Conservation (phyloP, 2,329 filamentous ascomycete genomes). For the Hymenoscyphus repandus region DNA sequence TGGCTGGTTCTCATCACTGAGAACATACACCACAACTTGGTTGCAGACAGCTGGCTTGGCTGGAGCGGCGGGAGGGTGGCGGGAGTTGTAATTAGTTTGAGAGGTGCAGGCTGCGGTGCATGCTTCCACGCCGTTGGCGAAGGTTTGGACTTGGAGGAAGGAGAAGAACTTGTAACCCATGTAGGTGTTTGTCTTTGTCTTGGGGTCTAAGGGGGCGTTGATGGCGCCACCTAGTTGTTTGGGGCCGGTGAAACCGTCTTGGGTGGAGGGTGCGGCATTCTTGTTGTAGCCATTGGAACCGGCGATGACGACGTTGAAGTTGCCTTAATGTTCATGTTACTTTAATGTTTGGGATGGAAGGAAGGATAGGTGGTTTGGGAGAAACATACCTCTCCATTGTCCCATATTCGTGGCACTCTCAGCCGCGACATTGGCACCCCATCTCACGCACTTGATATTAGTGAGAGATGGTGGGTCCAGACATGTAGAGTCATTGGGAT, state of each 20-base stretch:
- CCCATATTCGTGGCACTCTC: conserved; percentile 32
- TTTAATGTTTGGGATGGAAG: background rate
- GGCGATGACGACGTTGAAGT: conserved; percentile 38
- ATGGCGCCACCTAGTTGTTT: conserved; percentile 29
- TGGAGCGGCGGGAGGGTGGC: conserved; percentile 26
- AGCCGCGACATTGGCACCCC: conserved; percentile 28
- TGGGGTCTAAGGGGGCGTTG: conserved; percentile 28
- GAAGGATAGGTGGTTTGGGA: background rate
- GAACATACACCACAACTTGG: conserved; percentile 35
- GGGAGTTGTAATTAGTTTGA: conserved; percentile 32
- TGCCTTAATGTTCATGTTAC: conserved; percentile 1
- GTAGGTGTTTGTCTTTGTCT: conserved; percentile 25
- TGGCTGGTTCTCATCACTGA: conserved; percentile 31
- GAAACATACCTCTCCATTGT: conserved; percentile 25
- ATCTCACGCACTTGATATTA: conserved; percentile 34
- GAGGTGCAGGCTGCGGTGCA: conserved; percentile 33
- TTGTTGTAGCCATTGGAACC: conserved; percentile 40
- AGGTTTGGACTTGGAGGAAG: conserved; percentile 17
- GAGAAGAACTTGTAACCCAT: conserved; percentile 28
- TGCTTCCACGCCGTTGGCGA: conserved; percentile 13
- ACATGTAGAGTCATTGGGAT: conserved; percentile 28
- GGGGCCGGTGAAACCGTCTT: conserved; percentile 27
- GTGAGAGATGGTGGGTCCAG: conserved; percentile 31
- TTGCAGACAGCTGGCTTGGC: conserved; percentile 33
- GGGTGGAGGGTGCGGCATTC: conserved; percentile 13